Percentiles rank a stretch among this genome's conserved stretches.
These are phyloP conservation scores for Fonsecaea nubica DNA, from an alignment of 2,329 filamentous ascomycete species.

Conservation along the genomic window DNA sequence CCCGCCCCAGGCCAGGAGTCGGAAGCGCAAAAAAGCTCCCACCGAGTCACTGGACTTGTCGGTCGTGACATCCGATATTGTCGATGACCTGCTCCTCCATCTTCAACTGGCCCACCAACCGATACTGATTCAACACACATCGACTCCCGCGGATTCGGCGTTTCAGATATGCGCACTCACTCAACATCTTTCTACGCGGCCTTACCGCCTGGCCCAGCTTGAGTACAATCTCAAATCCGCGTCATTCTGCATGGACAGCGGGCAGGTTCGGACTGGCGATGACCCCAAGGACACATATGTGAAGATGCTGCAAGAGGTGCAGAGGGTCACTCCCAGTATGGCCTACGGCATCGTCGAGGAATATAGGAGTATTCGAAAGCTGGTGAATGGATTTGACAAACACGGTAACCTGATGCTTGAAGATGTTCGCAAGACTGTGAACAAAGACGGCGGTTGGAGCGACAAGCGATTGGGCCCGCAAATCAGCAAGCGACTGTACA, in stretches of 20 bases:
- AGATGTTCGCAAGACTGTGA: constrained; percentile 61
- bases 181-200: constrained; percentile 77
- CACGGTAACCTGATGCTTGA: constrained; percentile 69
- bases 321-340: constrained; percentile 72
- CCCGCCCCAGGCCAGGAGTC: constrained; percentile 17
- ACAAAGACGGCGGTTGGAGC: constrained; percentile 54
- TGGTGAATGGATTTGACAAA: constrained; percentile 65
- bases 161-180: constrained; percentile 77
- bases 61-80: constrained; percentile 69
- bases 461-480: constrained; percentile 56
- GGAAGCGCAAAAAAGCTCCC: constrained; percentile 52
- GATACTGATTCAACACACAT: constrained; percentile 73
- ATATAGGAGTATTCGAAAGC: constrained; percentile 63
- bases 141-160: constrained; percentile 66
- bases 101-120: constrained; percentile 70
- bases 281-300: constrained; percentile 68
- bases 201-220: constrained; percentile 64
- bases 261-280: constrained; percentile 74
- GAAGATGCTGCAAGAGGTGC: constrained; percentile 77
- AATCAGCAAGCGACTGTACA: constrained; percentile 55
- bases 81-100: constrained; percentile 74
- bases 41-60: constrained; percentile 43
- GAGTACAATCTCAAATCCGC: constrained; percentile 59
- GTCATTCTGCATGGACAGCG: constrained; percentile 78
- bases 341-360: constrained; percentile 71